Percentiles rank a stretch among this genome's conserved stretches.
These are phyloP conservation scores for Wakefieldia striispora DNA, from an alignment of 768 basidiomycete species.

Conservation along the genomic window DNA sequence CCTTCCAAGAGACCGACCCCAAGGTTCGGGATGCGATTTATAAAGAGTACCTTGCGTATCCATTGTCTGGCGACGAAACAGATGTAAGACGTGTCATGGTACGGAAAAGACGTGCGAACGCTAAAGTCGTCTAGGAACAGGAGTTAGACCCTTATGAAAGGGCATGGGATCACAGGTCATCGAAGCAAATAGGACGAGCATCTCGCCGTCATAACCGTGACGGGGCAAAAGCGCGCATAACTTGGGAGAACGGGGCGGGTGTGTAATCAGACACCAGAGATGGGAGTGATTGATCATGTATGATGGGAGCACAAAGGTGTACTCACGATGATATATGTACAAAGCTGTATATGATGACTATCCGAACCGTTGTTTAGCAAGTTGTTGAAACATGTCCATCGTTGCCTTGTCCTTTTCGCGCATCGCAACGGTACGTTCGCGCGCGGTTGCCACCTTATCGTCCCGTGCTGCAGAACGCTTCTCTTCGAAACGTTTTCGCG, in stretches of 20 bases:
- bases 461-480: conserved; percentile 41
- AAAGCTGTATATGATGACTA: conserved; percentile 32
- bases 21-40: conserved; percentile 9
- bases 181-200: neutral
- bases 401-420: conserved; percentile 86
- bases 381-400: conserved; percentile 94
- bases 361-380: conserved; percentile 88
- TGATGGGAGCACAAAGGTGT: conserved; percentile 1
- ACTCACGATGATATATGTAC: conserved; percentile 15
- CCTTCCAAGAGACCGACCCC: conserved; percentile 5
- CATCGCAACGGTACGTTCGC: conserved; percentile 61
- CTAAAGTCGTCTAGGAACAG: conserved; percentile 5
- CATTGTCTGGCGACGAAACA: neutral
- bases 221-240: no score
- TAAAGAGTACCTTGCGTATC: conserved; percentile 4
- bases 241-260: neutral
- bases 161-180: conserved; percentile 33
- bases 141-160: conserved; percentile 39
- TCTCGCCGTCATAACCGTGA: no score
- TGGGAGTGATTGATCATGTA: neutral
- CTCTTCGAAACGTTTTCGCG: conserved; percentile 59
- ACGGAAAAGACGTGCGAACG: neutral
- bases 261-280: no score
- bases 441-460: conserved; percentile 48
- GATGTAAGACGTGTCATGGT: conserved; percentile 1